Percentiles rank a stretch among this genome's conserved stretches.
phyloP scores from a whole-genome alignment of 2,329 filamentous ascomycete species.

The Akanthomyces muscarius region DNA sequence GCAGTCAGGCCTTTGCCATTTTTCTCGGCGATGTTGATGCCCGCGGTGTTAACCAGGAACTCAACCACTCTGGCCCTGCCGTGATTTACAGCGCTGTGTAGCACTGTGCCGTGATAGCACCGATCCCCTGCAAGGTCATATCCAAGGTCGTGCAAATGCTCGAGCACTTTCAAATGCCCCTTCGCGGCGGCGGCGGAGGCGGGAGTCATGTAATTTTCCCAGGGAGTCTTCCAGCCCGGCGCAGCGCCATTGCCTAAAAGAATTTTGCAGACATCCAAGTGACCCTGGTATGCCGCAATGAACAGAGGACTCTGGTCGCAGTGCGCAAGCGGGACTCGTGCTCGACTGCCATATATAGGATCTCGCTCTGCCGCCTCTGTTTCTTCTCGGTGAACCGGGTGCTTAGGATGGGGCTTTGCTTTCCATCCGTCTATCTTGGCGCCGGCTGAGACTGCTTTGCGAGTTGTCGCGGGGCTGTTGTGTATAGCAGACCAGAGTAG shows the following conservation, averaged over 20 bases:
- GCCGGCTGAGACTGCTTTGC: background rate
- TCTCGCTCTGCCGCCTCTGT: background rate
- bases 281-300: background rate
- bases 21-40: background rate
- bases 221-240: background rate
- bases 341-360: background rate
- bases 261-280: background rate
- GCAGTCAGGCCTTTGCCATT: background rate
- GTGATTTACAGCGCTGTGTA: background rate
- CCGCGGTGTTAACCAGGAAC: background rate
- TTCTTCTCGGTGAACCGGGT: background rate
- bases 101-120: background rate
- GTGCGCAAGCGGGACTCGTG: background rate
- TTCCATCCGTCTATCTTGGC: background rate
- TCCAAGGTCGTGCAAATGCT: background rate
- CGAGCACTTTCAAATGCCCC: background rate
- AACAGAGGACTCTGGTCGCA: background rate
- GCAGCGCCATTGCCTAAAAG: background rate
- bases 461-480: background rate
- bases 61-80: background rate
- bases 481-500: constrained; percentile 1
- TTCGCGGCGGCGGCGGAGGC: background rate
- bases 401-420: background rate
- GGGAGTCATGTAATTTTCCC: background rate
- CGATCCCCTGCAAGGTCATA: background rate